These are phyloP conservation scores for Endocladia muricata DNA, from an alignment of 31 red algal genomes.

Conservation along the genomic window DNA sequence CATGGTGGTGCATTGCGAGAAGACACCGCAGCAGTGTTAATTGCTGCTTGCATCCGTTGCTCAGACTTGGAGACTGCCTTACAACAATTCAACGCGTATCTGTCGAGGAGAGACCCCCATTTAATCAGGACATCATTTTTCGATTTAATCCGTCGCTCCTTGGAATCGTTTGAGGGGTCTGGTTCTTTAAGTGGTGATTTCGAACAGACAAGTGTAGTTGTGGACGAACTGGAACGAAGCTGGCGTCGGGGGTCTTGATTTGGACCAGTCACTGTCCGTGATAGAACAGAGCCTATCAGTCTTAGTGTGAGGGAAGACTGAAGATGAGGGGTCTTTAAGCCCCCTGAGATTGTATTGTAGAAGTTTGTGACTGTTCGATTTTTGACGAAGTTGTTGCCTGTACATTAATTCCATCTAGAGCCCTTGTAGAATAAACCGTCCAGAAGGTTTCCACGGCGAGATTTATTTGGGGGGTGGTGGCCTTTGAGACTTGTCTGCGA, in stretches of 20 bases:
- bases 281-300: no score
- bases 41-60: slow-evolving; percentile 28
- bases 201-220: slow-evolving; percentile 17
- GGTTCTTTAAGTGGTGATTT: neutral
- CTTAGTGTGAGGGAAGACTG: no score
- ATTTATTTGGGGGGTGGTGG: no score
- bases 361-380: no score
- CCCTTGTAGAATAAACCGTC: no score
- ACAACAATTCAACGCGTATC: slow-evolving; percentile 5
- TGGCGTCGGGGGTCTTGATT: neutral
- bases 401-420: no score
- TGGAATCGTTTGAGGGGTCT: slow-evolving; percentile 13
- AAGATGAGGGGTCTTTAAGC: no score
- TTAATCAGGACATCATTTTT: slow-evolving; percentile 7
- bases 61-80: slow-evolving; percentile 42
- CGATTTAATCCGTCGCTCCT: neutral
- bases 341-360: no score
- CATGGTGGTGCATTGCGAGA: neutral
- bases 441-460: no score
- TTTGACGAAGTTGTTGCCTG: no score
- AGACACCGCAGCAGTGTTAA: slow-evolving; percentile 17
- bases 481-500: no score
- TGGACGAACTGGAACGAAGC: slow-evolving; percentile 34
- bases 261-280: no score
- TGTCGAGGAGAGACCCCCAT: neutral